Percentiles rank a stretch among this genome's conserved stretches.
These are phyloP conservation scores for Dalbergia oliveri DNA, from an alignment of 306 rosid species.

Conservation along the genomic window DNA sequence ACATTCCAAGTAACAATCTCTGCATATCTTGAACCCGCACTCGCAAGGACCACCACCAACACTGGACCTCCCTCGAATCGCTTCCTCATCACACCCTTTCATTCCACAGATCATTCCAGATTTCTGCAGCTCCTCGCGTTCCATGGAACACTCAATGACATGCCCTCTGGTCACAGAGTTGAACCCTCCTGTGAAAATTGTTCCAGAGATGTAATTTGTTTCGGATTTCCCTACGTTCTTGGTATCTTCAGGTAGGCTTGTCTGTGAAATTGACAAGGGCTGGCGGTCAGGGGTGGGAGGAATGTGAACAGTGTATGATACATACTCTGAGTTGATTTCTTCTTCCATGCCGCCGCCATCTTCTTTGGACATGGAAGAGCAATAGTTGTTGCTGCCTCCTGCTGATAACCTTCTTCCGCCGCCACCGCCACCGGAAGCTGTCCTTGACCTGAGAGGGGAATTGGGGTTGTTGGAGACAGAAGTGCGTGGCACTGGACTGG, in stretches of 20 bases:
- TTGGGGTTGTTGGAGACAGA: slow-evolving; percentile 70
- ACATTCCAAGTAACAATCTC: slow-evolving; percentile 76
- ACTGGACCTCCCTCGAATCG: slow-evolving; percentile 45
- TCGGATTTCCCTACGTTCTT: slow-evolving; percentile 43
- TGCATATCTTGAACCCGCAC: slow-evolving; percentile 82
- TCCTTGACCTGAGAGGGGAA: slow-evolving; percentile 66
- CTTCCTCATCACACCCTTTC: slow-evolving; percentile 79
- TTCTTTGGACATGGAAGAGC: slow-evolving; percentile 52
- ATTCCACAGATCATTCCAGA: slow-evolving; percentile 63
- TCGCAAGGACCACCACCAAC: slow-evolving; percentile 56
- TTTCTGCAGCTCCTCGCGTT: slow-evolving; percentile 43
- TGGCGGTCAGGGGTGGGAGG: slow-evolving; percentile 90
- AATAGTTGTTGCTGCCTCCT: slow-evolving; percentile 52
- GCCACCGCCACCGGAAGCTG: slow-evolving; percentile 48
- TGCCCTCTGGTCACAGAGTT: slow-evolving; percentile 82
- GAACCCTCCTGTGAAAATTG: slow-evolving; percentile 81
- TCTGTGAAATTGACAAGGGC: slow-evolving; percentile 62
- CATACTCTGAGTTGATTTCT: slow-evolving; percentile 60
- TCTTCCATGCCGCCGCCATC: slow-evolving; percentile 35
- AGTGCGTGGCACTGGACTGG: slow-evolving; percentile 78
- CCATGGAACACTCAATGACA: slow-evolving; percentile 66
- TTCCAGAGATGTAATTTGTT: slow-evolving; percentile 69
- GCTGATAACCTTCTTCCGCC: slow-evolving; percentile 56
- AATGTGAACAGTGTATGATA: slow-evolving; percentile 81
- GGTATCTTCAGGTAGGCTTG: slow-evolving; percentile 58